Evolutionary conservation across 2,329 filamentous ascomycete genomes (phyloP), one percentile per base, ranked within the genome.

Genomic region (Fusarium torreyae): DNA sequence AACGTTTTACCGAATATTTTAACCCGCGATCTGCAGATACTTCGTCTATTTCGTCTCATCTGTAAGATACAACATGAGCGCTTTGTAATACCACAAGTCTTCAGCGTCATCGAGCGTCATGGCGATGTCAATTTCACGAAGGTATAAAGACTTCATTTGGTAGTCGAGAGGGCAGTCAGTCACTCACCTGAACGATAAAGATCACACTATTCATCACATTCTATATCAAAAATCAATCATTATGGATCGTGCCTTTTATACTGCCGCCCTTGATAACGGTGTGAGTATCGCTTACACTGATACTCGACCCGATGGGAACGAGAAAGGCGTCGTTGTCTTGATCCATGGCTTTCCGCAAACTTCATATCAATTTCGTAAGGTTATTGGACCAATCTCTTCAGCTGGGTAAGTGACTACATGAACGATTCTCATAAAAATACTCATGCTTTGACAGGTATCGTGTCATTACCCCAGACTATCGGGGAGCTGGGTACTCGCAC

Each of bases 91-190:
- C 40, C 22, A 17, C 24, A n/a, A 38, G 39, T 55, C 55, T 66
- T 65, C 44, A 60, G 63, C 54, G 61, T 48, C 61, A 60, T 66
- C 39, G 49, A 66, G 44, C 61, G 54, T 65, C 60, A 66, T 65
- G 26, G 7, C 18, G 22, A 28, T n/a, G 22, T 40, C 36, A 31
- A 13, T 17, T 18, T 10, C n/a, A 14, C 1, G 13, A 13, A 3
- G n/a, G 13, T 56, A 63, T 44, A 44, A 63, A 39, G n/a, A 7
- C 18, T 38, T 11, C 4, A 17, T 11, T 2, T 6, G 11, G 8
- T 7, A 3, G 6, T 14, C 6, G 13, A 6, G 15, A 14, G 15
- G 20, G 17, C 18, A 26, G 8, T 17, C 0, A 9, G 6, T 57
- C 11, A 28, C 28, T 15, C 5, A 14, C 18, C 4, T 11, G 7